Conservation (phyloP, 306 rosid genomes). For the barrel medic (Medicago truncatula) region MtrunA17r5.0-ANR NC_053042.1:51467001-51467500, state of each 20-base stretch:
- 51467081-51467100: no score
- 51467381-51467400: conserved; percentile 54
- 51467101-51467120: no score
- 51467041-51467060: no score
- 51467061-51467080: no score
- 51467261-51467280: not conserved
- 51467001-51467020: no score
- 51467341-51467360: conserved; percentile 44
- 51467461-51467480: not conserved
- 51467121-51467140: no score
- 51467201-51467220: no score
- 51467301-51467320: conserved; percentile 18
- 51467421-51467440: not conserved
- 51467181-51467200: no score
- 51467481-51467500: conserved; percentile 10
- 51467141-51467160: no score
- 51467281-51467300: conserved; percentile 31
- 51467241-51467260: not conserved
- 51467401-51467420: not conserved
- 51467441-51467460: not conserved
- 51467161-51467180: no score
- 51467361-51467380: conserved; percentile 45
- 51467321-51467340: conserved; percentile 40
- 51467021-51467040: no score
- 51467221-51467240: not conserved